Evolutionary conservation across 768 basidiomycete species (phyloP), one percentile per base, ranked within the genome.

Genomic region (Boletus rufocinnamomeus): DNA sequence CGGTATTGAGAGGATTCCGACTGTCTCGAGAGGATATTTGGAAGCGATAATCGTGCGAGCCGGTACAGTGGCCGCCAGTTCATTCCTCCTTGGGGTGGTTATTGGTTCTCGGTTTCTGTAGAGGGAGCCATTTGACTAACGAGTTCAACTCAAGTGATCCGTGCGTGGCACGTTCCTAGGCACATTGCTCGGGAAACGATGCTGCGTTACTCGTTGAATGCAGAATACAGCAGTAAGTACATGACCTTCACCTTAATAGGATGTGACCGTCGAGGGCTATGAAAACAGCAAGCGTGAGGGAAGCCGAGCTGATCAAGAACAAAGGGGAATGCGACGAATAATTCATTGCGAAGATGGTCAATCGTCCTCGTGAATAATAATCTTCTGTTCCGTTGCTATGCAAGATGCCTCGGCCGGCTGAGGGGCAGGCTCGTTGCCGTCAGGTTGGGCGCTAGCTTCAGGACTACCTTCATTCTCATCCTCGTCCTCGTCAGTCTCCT

Each of bases 291-390:
- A 55, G 7, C 27, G 40, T 32, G 44, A 21, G 43, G 50, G 23
- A 53, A 54, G 27, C 17, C 25, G 25, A 17, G 38, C 25, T 25
- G 23, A 34, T 21, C 21, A 25, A 27, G 14, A 38, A 19, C 43
- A 43, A 52, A 44, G 6, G 25, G 35, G n/a, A 44, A 23, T 38
- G 19, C 28, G 60, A 60, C 34, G 27, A 38, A 37, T 4, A 13
- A 59, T 37, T 16, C 44, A n/a, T 25, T 44, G 21, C 27, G 17
- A 35, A 10, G 49, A 52, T 13, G 6, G 27, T 71, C 63, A 83
- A 52, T 82, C 79, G 54, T 84, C 82, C 58, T 84, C 83, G 59
- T 83, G 80, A 52, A 84, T 81, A 3, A 61, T 69, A 56, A 84
- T 79, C 46, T 69, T 76, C 28, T 74, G 72, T 40, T 70, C 72